Conservation (phyloP, 257 asterid species). For the Lithospermum erythrorhizon region DNA sequence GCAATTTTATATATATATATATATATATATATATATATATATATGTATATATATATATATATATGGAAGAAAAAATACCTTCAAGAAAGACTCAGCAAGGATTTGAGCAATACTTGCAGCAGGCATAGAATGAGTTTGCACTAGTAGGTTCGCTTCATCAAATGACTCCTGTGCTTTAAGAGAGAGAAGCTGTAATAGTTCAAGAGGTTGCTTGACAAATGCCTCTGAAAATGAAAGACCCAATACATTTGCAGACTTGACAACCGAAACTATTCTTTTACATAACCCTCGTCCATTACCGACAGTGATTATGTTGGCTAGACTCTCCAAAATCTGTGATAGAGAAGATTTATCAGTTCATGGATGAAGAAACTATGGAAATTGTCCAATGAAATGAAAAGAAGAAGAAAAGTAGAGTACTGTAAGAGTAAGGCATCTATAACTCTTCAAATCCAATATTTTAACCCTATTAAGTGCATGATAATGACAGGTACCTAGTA, state of each 20-base stretch:
- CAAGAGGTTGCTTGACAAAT: constrained; percentile 85
- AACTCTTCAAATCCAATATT: background rate
- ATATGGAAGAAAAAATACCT: constrained; percentile 34
- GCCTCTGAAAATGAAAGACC: constrained; percentile 92
- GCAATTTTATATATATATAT: no score
- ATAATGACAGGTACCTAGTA: background rate
- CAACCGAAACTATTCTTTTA: constrained; percentile 72
- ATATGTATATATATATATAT: no score
- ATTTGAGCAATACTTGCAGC: constrained; percentile 95
- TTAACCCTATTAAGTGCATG: background rate
- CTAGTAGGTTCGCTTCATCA: constrained; percentile 80
- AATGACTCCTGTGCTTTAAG: constrained; percentile 97
- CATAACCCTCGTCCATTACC: constrained; percentile 82
- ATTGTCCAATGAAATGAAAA: background rate
- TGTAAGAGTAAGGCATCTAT: background rate
- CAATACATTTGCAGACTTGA: constrained; percentile 77
- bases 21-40: no score
- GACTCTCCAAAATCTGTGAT: constrained; percentile 60
- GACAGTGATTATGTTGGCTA: constrained; percentile 45
- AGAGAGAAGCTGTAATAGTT: constrained; percentile 78
- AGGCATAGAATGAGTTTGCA: constrained; percentile 75
- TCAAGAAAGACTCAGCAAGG: constrained; percentile 90
- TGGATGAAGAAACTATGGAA: background rate
- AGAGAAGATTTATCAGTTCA: background rate
- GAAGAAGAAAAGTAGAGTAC: background rate